phyloP scores from a whole-genome alignment of 208 protist species.

The Trypanosomatidae sp. region DNA sequence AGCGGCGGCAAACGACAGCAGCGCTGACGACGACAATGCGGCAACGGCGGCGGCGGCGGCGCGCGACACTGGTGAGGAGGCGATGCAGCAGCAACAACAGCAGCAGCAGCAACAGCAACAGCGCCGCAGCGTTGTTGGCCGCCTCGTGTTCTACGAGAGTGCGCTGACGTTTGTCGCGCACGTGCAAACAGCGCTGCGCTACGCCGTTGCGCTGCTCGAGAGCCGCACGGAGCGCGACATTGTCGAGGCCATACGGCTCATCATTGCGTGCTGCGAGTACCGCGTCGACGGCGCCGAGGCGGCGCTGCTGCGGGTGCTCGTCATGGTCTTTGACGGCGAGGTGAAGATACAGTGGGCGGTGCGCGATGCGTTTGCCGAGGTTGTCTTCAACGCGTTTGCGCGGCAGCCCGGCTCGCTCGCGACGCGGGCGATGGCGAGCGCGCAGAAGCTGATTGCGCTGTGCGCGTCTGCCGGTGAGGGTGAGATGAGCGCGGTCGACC shows the following conservation, averaged over 20 bases:
- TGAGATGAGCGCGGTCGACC: conserved; percentile 75
- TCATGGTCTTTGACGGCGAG: conserved; percentile 82
- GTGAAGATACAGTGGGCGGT: conserved; percentile 83
- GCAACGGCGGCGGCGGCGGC: not conserved
- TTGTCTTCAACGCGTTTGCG: conserved; percentile 64
- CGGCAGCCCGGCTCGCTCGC: conserved; percentile 32
- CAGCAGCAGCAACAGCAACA: no score
- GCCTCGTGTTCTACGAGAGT: conserved; percentile 68
- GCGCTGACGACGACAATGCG: no score
- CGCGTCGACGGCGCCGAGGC: conserved; percentile 44
- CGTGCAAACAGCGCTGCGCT: conserved; percentile 43
- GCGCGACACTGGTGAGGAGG: not conserved
- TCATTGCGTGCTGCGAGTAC: conserved; percentile 71
- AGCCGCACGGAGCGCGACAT: conserved; percentile 78
- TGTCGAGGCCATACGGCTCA: conserved; percentile 78
- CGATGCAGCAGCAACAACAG: not conserved
- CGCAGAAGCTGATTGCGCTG: conserved; percentile 65
- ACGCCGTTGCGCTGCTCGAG: conserved; percentile 58
- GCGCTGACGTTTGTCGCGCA: conserved; percentile 51
- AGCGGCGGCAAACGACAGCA: not conserved
- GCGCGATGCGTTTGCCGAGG: conserved; percentile 76
- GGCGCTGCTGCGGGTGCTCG: conserved; percentile 64
- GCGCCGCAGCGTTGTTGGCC: conserved; percentile 29
- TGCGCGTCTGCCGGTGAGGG: conserved; percentile 59
- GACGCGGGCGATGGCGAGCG: conserved; percentile 46